These are phyloP conservation scores for Rhizopogon vulgaris DNA, from an alignment of 768 basidiomycete species.

Conservation along the genomic window DNA sequence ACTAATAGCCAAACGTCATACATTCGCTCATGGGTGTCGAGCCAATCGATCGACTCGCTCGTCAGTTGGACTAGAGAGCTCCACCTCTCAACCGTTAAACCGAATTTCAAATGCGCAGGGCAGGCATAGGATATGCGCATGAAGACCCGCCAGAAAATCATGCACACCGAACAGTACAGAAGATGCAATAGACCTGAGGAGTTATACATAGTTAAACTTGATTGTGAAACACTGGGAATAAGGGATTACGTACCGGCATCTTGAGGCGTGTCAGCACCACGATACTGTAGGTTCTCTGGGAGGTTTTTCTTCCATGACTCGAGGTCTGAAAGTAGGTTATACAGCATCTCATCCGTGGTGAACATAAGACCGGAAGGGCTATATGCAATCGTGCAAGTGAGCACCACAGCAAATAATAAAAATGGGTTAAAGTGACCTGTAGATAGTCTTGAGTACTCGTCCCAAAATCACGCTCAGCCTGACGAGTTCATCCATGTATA, in stretches of 20 bases:
- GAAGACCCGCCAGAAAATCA: constrained; percentile 98
- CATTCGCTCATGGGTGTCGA: constrained; percentile 69
- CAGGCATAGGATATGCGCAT: constrained; percentile 95
- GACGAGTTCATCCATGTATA: constrained; percentile 88
- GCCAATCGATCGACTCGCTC: constrained; percentile 84
- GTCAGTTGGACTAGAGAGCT: constrained; percentile 64
- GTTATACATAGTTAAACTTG: constrained; percentile 5
- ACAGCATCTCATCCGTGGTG: constrained; percentile 76
- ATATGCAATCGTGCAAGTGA: constrained; percentile 6
- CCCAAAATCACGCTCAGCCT: constrained; percentile 90
- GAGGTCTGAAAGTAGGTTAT: constrained; percentile 56
- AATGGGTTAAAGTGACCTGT: constrained; percentile 48
- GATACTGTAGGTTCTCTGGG: constrained; percentile 73
- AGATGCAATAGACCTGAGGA: constrained; percentile 76
- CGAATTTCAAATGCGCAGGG: constrained; percentile 85
- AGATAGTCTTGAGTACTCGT: constrained; percentile 87
- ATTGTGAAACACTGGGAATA: background rate
- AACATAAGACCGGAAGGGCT: constrained; percentile 86
- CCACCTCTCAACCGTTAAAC: constrained; percentile 78
- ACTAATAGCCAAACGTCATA: constrained; percentile 88
- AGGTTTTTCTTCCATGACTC: constrained; percentile 75
- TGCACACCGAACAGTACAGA: constrained; percentile 82
- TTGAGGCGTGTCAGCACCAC: constrained; percentile 58
- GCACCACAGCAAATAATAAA: constrained; percentile 1
- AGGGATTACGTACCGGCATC: constrained; percentile 51